These are phyloP conservation scores for Eustoma russellianum DNA, from an alignment of 257 asterid genomes.

Conservation along the genomic window DNA sequence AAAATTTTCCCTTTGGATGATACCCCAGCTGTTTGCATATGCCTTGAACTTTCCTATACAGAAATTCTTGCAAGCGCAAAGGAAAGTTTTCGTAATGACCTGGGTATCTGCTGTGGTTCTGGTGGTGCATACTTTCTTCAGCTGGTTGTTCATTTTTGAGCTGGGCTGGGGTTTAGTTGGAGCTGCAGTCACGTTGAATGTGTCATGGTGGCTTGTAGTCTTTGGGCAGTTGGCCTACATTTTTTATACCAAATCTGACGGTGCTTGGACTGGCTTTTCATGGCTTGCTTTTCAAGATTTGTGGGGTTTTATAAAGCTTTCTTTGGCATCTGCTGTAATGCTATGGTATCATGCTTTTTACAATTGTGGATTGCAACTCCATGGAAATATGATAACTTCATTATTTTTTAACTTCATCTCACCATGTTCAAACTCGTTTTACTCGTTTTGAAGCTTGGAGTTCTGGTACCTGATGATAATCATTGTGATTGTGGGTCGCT, in stretches of 20 bases:
- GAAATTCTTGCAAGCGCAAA: constrained; percentile 75
- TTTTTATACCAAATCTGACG: constrained; percentile 45
- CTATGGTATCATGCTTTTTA: constrained; percentile 36
- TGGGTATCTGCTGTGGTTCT: constrained; percentile 48
- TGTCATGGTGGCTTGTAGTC: constrained; percentile 68
- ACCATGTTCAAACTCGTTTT: not conserved
- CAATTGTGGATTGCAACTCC: not conserved
- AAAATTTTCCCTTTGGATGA: constrained; percentile 60
- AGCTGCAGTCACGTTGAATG: constrained; percentile 58
- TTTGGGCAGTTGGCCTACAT: constrained; percentile 45
- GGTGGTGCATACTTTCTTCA: constrained; percentile 38
- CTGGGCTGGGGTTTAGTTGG: constrained; percentile 57
- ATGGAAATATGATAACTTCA: too few species aligned
- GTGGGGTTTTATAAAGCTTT: constrained; percentile 53
- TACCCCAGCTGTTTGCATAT: constrained; percentile 70
- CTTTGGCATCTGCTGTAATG: constrained; percentile 78
- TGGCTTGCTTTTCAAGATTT: constrained; percentile 66
- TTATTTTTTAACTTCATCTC: not conserved
- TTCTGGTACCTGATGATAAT: constrained; percentile 76
- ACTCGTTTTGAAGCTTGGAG: constrained; percentile 61
- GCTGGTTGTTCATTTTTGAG: constrained; percentile 63
- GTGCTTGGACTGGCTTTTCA: constrained; percentile 82
- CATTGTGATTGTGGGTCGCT: constrained; percentile 59
- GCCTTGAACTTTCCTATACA: constrained; percentile 74
- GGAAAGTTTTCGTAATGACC: constrained; percentile 63